Percentiles rank a stretch among this genome's conserved stretches.
Conservation (phyloP, 345 rosid species). For the Trapa incisa region DNA sequence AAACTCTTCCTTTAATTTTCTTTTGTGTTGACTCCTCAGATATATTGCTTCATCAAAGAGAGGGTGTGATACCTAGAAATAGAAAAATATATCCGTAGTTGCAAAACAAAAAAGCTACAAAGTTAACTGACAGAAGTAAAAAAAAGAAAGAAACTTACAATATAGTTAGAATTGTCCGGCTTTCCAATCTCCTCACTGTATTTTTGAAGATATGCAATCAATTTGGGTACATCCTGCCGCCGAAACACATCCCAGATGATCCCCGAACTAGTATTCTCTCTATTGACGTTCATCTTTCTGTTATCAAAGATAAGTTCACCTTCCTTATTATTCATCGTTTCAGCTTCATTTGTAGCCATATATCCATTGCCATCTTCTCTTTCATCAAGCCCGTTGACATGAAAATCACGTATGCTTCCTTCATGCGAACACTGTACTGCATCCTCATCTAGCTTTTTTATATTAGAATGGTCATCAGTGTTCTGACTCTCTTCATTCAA, state of each 20-base stretch:
- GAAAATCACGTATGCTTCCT: constrained; percentile 19
- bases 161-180: constrained; percentile 18
- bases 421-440: constrained; percentile 18
- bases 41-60: constrained; percentile 56
- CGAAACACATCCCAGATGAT: constrained; percentile 75
- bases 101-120: not conserved
- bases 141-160: constrained; percentile 28
- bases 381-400: constrained; percentile 17
- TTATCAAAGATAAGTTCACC: constrained; percentile 10
- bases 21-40: constrained; percentile 46
- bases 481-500: constrained; percentile 14
- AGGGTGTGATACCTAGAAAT: constrained; percentile 40
- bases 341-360: constrained; percentile 18
- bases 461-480: constrained; percentile 14
- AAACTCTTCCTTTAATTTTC: constrained; percentile 57
- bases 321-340: constrained; percentile 23
- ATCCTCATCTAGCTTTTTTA: constrained; percentile 13
- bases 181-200: constrained; percentile 31
- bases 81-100: constrained; percentile 14
- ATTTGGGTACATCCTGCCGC: constrained; percentile 67
- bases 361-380: constrained; percentile 15
- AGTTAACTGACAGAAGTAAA: not conserved
- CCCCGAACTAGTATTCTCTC: constrained; percentile 28
- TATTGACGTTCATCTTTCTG: constrained; percentile 9
- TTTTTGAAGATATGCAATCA: constrained; percentile 39